Conservation (phyloP, 495 filamentous ascomycete species). For the Penicillium turbatum region DNA sequence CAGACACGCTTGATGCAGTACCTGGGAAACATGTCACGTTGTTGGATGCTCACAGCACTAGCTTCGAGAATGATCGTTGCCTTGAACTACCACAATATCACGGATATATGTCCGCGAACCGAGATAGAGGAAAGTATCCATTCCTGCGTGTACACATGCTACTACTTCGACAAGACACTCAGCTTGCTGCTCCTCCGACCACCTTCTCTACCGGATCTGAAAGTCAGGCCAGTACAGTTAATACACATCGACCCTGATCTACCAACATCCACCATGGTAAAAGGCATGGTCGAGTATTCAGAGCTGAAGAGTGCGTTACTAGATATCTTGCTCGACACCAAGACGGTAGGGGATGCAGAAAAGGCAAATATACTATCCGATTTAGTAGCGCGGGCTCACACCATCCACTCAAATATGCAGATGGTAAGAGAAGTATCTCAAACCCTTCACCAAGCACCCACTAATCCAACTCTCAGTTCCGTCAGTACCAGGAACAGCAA, state of each 20-base stretch:
- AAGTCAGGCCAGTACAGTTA: slow-evolving; percentile 19
- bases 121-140: slow-evolving; percentile 27
- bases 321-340: slow-evolving; percentile 18
- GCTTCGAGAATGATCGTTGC: slow-evolving; percentile 26
- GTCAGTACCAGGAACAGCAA: slow-evolving; percentile 17
- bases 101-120: slow-evolving; percentile 12
- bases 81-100: slow-evolving; percentile 29
- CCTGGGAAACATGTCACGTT: slow-evolving; percentile 26
- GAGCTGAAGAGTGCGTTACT: slow-evolving; percentile 20
- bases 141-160: slow-evolving; percentile 28
- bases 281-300: slow-evolving; percentile 24
- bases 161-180: slow-evolving; percentile 34
- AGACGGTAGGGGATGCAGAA: slow-evolving; percentile 15
- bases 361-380: slow-evolving; percentile 24
- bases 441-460: not conserved
- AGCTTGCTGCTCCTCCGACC: slow-evolving; percentile 37
- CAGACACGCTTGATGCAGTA: slow-evolving; percentile 29
- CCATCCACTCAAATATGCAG: slow-evolving; percentile 20
- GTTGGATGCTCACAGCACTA: slow-evolving; percentile 26
- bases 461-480: slow-evolving; percentile 8
- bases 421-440: slow-evolving; percentile 9
- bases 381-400: slow-evolving; percentile 18
- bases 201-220: slow-evolving; percentile 29
- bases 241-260: slow-evolving; percentile 23
- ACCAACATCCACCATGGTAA: slow-evolving; percentile 22